Conservation (phyloP, 805 yeast species). For the Wickerhamomyces chambardii region DNA sequence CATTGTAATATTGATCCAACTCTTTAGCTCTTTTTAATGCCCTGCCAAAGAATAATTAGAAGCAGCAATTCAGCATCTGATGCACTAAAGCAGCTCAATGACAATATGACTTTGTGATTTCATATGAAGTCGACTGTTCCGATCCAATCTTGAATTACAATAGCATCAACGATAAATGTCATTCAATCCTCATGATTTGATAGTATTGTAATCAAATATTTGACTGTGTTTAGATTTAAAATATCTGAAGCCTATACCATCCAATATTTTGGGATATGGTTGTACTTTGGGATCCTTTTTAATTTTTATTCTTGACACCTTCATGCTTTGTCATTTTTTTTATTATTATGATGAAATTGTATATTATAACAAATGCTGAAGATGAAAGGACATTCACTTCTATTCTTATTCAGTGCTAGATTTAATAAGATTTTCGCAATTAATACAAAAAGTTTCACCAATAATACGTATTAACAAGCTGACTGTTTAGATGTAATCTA, state of each 20-base stretch:
- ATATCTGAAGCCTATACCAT: background rate
- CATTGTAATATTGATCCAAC: conserved; percentile 39
- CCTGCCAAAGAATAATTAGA: conserved; percentile 37
- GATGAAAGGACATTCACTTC: too few relatives aligned
- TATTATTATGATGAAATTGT: too few relatives aligned
- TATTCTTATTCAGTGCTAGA: too few relatives aligned
- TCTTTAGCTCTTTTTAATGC: conserved; percentile 47
- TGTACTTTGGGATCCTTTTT: conserved; percentile 6
- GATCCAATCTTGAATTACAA: background rate
- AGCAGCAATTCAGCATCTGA: conserved; percentile 32
- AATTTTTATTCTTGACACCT: conserved; percentile 7
- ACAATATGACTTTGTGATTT: conserved; percentile 33
- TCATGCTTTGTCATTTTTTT: background rate
- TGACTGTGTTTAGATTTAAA: conserved; percentile 1
- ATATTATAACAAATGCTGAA: too few relatives aligned
- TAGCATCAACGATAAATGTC: background rate
- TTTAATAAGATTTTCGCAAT: too few relatives aligned
- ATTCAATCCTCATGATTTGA: conserved; percentile 3
- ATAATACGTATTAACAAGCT: too few relatives aligned
- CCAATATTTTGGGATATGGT: conserved; percentile 8
- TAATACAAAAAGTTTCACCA: too few relatives aligned
- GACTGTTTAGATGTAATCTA: too few relatives aligned
- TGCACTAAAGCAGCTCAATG: conserved; percentile 52
- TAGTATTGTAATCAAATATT: conserved; percentile 2
- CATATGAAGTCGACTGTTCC: background rate